Base-by-base conservation (phyloP, 1,284 basidiomycete species). In the Leucoagaricus sp. region DNA sequence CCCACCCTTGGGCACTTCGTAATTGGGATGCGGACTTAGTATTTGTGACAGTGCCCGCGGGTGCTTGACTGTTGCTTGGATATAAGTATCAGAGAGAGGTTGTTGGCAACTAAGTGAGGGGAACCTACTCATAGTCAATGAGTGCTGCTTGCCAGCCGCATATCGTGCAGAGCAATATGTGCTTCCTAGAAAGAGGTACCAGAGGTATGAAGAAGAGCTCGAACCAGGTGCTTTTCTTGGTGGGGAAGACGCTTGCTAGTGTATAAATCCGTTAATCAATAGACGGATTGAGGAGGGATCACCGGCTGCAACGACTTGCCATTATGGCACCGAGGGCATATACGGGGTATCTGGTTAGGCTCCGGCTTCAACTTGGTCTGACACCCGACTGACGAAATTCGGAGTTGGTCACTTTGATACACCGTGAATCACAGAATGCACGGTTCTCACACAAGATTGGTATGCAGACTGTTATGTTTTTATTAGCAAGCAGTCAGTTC, bases 251-350 rank as follows among this genome's bases (percentile, higher is more conserved):
- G 25, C 72, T 72, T 47, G 65, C 76, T 79, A 44, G 29, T 41
- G 45, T 28, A 52, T 15, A 23, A 10, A 45, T 45, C 26, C 33
- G 41, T 44, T 10, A 31, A 54, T 23, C 34, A n/a, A 8, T 25
- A 28, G 34, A 41, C 29, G 12, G 45, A 36, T 12, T n/a, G 28
- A 8, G 12, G 46, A 44, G 23, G 38, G 31, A 26, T 36, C 17
- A 40, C n/a, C n/a, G n/a, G n/a, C n/a, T n/a, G n/a, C n/a, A 23
- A 26, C n/a, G 49, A 60, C 66, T 25, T 48, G 78, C 78, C 71
- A 60, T 79, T 79, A 60, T 78, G 70, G 59, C 78, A 80, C 25
- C 72, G 69, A 48, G 78, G 78, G 58, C 78, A 80, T 41, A 75
- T 56, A 48, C 71, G 68, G 21, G 72, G 65, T 25, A 66, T 56